Evolutionary conservation across 805 yeast genomes (phyloP).

Genomic region (Brettanomyces bruxellensis): DNA sequence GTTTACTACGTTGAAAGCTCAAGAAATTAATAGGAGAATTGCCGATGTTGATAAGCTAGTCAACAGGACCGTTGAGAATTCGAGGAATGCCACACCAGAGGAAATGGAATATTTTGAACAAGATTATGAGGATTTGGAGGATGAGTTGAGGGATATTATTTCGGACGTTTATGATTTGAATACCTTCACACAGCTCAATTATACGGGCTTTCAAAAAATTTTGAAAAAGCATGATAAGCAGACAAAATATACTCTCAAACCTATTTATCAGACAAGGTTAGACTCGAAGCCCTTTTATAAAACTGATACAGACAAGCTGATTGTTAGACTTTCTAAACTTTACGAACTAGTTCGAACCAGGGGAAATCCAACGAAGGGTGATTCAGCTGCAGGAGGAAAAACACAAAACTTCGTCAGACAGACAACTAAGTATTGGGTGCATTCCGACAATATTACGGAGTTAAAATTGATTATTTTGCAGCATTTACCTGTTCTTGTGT

Average conservation of each 20-base stretch:
- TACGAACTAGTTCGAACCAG: conserved; percentile 92
- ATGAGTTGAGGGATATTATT: conserved; percentile 75
- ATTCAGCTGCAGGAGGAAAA: conserved; percentile 94
- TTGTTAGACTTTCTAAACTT: conserved; percentile 79
- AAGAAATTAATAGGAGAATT: conserved; percentile 79
- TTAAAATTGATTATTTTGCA: conserved; percentile 84
- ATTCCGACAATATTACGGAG: conserved; percentile 96
- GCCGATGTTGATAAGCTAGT: conserved; percentile 74
- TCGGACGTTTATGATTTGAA: conserved; percentile 97
- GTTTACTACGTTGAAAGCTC: conserved; percentile 80
- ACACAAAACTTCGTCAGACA: conserved; percentile 98
- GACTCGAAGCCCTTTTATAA: conserved; percentile 93
- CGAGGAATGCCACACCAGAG: conserved; percentile 28
- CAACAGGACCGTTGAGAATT: conserved; percentile 40
- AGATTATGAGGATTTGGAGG: conserved; percentile 67
- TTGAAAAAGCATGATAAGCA: conserved; percentile 93
- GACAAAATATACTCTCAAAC: conserved; percentile 72
- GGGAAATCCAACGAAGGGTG: conserved; percentile 93
- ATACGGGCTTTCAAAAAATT: conserved; percentile 95
- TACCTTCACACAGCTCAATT: conserved; percentile 85
- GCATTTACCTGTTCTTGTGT: conserved; percentile 94
- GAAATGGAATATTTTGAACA: conserved; percentile 37
- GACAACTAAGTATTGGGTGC: conserved; percentile 99
- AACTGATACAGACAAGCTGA: conserved; percentile 83
- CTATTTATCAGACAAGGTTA: conserved; percentile 87